These are phyloP conservation scores for Trichocladium uniseriatum DNA, from an alignment of 495 filamentous ascomycete genomes.

Conservation along the genomic window DNA sequence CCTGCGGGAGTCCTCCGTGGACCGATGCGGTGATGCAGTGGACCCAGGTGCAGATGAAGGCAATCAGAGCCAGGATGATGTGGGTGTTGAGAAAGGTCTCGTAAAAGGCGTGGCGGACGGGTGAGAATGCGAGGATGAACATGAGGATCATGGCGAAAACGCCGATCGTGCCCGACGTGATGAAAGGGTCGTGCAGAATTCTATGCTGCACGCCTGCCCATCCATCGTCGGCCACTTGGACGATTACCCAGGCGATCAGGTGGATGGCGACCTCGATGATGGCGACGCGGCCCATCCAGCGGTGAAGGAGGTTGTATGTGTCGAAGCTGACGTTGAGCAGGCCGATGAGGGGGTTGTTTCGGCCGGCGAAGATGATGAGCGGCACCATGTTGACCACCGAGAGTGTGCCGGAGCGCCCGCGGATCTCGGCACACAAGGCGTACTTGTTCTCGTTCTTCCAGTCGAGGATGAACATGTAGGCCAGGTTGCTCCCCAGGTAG, in stretches of 20 bases:
- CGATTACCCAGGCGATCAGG: conserved; percentile 62
- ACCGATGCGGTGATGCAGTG: conserved; percentile 47
- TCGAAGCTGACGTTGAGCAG: conserved; percentile 86
- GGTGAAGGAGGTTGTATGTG: conserved; percentile 89
- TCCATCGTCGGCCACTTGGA: conserved; percentile 55
- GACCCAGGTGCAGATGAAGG: conserved; percentile 56
- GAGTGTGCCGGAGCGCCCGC: conserved; percentile 77
- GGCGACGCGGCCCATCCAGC: conserved; percentile 88
- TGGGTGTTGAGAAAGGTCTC: conserved; percentile 86
- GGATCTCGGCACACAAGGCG: conserved; percentile 49
- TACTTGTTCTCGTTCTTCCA: conserved; percentile 43
- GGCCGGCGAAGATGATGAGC: conserved; percentile 74
- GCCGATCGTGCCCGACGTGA: conserved; percentile 43
- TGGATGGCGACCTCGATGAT: conserved; percentile 70
- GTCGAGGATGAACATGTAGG: conserved; percentile 55
- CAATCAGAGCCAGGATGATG: conserved; percentile 55
- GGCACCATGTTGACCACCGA: conserved; percentile 87
- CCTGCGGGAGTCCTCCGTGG: conserved; percentile 47
- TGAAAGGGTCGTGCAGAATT: conserved; percentile 45
- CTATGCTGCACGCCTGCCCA: conserved; percentile 48
- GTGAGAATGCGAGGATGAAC: conserved; percentile 55
- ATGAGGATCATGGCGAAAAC: conserved; percentile 50
- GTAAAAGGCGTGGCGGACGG: conserved; percentile 88
- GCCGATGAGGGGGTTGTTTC: conserved; percentile 87
- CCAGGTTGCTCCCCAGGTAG: conserved; percentile 55